Evolutionary conservation across 164 flowering plant genomes (phyloP), one percentile per base, ranked within the genome.

Genomic region (Brasenia schreberi): DNA sequence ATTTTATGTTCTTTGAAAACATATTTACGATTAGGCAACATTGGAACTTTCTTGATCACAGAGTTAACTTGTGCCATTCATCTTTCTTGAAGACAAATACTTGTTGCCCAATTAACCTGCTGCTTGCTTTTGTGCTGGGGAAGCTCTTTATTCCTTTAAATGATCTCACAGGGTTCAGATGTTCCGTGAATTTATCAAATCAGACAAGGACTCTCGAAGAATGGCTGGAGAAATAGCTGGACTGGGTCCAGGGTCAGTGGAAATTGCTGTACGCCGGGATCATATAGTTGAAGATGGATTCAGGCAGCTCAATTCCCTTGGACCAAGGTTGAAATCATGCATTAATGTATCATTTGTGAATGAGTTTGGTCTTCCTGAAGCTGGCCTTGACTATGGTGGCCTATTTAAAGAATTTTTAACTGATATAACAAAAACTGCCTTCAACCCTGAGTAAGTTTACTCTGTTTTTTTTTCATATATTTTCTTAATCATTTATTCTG

Each of bases 371-470:
- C 90, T 95, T 73, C 96, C 92, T 16, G 99, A 95, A 81, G 99
- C 97, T 79, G 99, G 99, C 49, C 84, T 92, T 60, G 99, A 95
- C 79, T 92, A 89, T 84, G 99, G 99, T 77, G 97, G 99, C 18
- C 73, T 95, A 67, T 89, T 92, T 61, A 95, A 95, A 68, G 99
- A 95, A 80, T 92, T 95, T 72, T 77, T 95, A 68, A 95, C 97
- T 69, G 99, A 92, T 74, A 78, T 95, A 72, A 77, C 99, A 64
- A 92, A 81, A 81, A 77, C 85, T 66, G 97, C 89, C 56, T 92
- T 95, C 81, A 73, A 88, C 45, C 96, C 97, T 5, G 85, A 85
- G 99, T 95, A 81, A 83, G 88, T 82, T 72, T 64, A n/a, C 18
- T 67, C 16, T 17, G 17, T 5, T 44, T 7, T 49, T 10, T 52